Percentiles rank a stretch among this genome's conserved stretches.
Conservation (phyloP, 2,329 filamentous ascomycete genomes). For the Sphaerulina musiva region DNA sequence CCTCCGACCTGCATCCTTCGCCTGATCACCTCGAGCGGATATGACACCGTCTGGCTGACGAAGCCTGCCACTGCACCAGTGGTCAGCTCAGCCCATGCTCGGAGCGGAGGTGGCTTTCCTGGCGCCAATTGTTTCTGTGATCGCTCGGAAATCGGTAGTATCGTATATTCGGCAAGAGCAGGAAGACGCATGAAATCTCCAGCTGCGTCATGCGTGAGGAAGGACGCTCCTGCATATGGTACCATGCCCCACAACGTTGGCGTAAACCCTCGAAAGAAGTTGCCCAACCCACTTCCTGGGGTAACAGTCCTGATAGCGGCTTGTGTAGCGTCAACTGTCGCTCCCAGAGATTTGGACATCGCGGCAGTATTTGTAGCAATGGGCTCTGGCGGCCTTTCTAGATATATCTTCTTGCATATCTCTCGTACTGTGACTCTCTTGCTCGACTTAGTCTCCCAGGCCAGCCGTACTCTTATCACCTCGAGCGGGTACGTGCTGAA, state of each 20-base stretch:
- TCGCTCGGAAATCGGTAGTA: conserved; percentile 54
- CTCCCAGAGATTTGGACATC: conserved; percentile 30
- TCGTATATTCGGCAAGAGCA: conserved; percentile 63
- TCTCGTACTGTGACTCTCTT: conserved; percentile 62
- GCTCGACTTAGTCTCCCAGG: conserved; percentile 82
- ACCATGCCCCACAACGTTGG: conserved; percentile 92
- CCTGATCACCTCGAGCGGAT: conserved; percentile 87
- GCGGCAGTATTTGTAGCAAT: conserved; percentile 8
- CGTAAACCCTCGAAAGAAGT: conserved; percentile 92
- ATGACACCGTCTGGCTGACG: conserved; percentile 84
- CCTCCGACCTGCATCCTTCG: conserved; percentile 94
- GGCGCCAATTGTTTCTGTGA: conserved; percentile 35
- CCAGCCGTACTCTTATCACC: conserved; percentile 82
- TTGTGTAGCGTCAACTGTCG: conserved; percentile 40
- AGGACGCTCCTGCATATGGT: conserved; percentile 91
- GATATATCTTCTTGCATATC: conserved; percentile 82
- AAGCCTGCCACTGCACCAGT: conserved; percentile 81
- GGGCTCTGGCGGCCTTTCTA: conserved; percentile 53
- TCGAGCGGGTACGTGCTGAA: conserved; percentile 96
- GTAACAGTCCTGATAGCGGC: conserved; percentile 46
- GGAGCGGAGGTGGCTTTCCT: conserved; percentile 62
- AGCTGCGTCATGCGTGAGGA: conserved; percentile 86
- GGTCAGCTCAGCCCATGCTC: conserved; percentile 77
- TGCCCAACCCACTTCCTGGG: conserved; percentile 64
- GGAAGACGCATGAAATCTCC: conserved; percentile 75